Evolutionary conservation across 1,284 basidiomycete species (phyloP), one percentile per base, ranked within the genome.

Genomic region (Sparassis latifolia): DNA sequence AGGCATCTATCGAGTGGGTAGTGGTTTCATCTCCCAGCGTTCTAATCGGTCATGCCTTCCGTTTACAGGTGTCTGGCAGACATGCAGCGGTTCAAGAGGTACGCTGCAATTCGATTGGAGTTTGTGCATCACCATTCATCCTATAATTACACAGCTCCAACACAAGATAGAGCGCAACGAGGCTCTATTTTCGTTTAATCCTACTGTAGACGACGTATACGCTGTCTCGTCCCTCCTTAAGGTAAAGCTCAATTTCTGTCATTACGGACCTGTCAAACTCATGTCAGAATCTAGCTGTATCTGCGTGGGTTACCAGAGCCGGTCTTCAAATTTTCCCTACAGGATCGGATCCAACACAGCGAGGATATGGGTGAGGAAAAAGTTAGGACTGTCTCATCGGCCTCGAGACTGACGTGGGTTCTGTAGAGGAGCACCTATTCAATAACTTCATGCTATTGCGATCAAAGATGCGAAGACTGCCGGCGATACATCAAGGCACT

Each of bases 161-260:
- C 89, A 92, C 59, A 86, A 85, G 58, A 85, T 97, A 52, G 96
- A 99, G 68, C 84, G 84, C 58, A 87, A 97, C 64, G 97, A 98
- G 69, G 70, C 76, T n/a, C 72, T 74, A 3, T 98, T 98, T 67
- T 70, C 78, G 49, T 96, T 99, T 63, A 80, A 83, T 42, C 72
- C 77, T 9, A 69, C 77, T 4, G 79, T 80, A 43, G 91, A 97
- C 61, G 97, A 99, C 63, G 78, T 95, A 0, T 90, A 85, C 62
- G 89, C 87, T 7, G 87, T 97, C n/a, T 82, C 92, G 3, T 92
- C 92, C 0, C 76, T 99, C 44, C 72, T 99, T 51, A 98, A 99
- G 78, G 90, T 92, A 47, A 55, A 71, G 61, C 40, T 20, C 12
- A 20, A 3, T 47, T 50, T 33, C 33, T 44, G 33, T 39, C 30